Conservation (phyloP, 2,329 filamentous ascomycete species). For the Aspergillus novoparasiticus region DNA sequence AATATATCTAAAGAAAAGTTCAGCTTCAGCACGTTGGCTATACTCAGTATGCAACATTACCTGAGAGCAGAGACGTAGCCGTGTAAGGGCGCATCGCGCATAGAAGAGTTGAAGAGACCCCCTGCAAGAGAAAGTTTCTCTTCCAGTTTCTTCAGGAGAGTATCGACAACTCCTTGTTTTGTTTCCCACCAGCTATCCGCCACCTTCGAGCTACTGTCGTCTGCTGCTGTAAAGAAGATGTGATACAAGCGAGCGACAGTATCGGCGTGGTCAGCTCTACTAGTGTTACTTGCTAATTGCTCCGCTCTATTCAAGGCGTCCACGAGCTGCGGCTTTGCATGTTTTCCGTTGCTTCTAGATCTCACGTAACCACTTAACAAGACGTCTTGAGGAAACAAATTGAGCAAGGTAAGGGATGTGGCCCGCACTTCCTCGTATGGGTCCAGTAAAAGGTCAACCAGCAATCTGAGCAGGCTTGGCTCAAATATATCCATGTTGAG, state of each 20-base stretch:
- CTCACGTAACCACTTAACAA: constrained; percentile 22
- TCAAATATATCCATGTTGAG: constrained; percentile 50
- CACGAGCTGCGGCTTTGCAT: constrained; percentile 28
- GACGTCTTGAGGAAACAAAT: constrained; percentile 36
- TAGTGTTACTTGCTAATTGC: constrained; percentile 58
- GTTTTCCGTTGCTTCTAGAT: constrained; percentile 17
- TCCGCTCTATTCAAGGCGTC: constrained; percentile 39
- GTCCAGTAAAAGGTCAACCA: constrained; percentile 81
- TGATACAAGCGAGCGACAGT: constrained; percentile 79
- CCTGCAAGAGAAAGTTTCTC: constrained; percentile 65
- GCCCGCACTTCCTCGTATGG: constrained; percentile 89
- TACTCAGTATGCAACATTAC: constrained; percentile 39
- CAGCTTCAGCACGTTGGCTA: background rate
- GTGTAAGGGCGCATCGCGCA: constrained; percentile 68
- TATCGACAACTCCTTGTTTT: constrained; percentile 56
- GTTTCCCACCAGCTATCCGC: constrained; percentile 34
- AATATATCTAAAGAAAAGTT: constrained; percentile 46
- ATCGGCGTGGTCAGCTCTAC: constrained; percentile 88
- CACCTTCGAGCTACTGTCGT: constrained; percentile 31
- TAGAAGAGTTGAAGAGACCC: constrained; percentile 66
- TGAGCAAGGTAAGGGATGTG: constrained; percentile 51
- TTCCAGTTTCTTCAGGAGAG: constrained; percentile 65
- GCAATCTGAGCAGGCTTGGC: constrained; percentile 49
- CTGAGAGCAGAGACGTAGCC: constrained; percentile 69
- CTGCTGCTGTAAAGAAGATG: constrained; percentile 64